Evolutionary conservation across 177 flowering plant species (phyloP).

Genomic region (Vitis hybrid): DNA sequence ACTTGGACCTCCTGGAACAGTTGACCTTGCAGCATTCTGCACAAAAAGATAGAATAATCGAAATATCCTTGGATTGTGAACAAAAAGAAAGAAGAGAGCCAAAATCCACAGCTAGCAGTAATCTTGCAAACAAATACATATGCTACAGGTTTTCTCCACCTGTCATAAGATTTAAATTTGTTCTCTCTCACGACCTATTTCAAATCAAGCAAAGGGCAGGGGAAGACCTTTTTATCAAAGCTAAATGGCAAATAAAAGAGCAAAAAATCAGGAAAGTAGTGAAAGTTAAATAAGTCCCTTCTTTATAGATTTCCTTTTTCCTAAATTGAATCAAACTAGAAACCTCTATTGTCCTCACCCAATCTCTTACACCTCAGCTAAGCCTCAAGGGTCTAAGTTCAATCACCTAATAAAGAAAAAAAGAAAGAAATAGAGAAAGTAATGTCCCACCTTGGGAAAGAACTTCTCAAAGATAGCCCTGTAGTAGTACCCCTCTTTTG

Average conservation of each 20-base stretch:
- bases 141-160: too few relatives aligned
- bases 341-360: too few relatives aligned
- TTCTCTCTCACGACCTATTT: neutral
- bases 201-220: neutral
- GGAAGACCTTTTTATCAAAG: neutral
- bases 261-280: neutral
- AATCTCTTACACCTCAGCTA: neutral
- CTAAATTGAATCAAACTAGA: too few relatives aligned
- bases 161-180: too few relatives aligned
- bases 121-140: too few relatives aligned
- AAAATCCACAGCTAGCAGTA: neutral
- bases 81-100: neutral
- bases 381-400: neutral
- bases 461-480: constrained; percentile 82
- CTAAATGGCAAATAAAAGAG: neutral
- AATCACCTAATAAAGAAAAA: neutral
- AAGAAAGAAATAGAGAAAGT: neutral
- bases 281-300: neutral
- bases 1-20: constrained; percentile 98
- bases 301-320: too few relatives aligned
- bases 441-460: constrained; percentile 77
- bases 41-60: constrained; percentile 4
- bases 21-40: constrained; percentile 89
- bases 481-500: constrained; percentile 91
- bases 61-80: neutral